Conservation (phyloP, 805 yeast species). For the Candida dajiaensis region DNA sequence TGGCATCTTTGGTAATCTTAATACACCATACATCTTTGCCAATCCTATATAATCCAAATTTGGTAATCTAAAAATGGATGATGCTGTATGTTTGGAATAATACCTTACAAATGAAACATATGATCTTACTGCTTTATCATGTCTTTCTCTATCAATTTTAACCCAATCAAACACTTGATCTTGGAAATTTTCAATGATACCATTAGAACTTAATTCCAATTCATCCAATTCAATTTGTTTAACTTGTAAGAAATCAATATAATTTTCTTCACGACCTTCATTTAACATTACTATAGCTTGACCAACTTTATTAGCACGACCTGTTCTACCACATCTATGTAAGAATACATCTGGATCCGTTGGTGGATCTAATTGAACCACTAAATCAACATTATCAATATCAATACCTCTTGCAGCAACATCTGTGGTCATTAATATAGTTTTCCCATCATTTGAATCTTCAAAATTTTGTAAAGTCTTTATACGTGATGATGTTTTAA, state of each 20-base stretch:
- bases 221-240: conserved; percentile 51
- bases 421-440: conserved; percentile 84
- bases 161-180: conserved; percentile 43
- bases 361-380: conserved; percentile 93
- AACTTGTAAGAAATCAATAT: conserved; percentile 72
- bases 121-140: conserved; percentile 73
- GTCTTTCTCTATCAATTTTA: conserved; percentile 67
- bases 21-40: conserved; percentile 72
- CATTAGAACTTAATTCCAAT: conserved; percentile 21
- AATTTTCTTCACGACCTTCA: conserved; percentile 75
- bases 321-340: conserved; percentile 94
- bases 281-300: conserved; percentile 69
- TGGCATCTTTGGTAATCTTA: conserved; percentile 92
- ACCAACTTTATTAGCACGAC: conserved; percentile 84
- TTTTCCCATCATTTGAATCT: conserved; percentile 30
- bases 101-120: conserved; percentile 80
- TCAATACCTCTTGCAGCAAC: conserved; percentile 98
- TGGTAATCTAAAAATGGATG: conserved; percentile 77
- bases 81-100: conserved; percentile 82
- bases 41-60: conserved; percentile 65
- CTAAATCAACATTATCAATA: conserved; percentile 90
- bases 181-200: conserved; percentile 11
- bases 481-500: conserved; percentile 72
- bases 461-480: conserved; percentile 61
- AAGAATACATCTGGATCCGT: conserved; percentile 86